Conservation (phyloP, 805 yeast species). For the Metahyphopichia silvanorum region DNA sequence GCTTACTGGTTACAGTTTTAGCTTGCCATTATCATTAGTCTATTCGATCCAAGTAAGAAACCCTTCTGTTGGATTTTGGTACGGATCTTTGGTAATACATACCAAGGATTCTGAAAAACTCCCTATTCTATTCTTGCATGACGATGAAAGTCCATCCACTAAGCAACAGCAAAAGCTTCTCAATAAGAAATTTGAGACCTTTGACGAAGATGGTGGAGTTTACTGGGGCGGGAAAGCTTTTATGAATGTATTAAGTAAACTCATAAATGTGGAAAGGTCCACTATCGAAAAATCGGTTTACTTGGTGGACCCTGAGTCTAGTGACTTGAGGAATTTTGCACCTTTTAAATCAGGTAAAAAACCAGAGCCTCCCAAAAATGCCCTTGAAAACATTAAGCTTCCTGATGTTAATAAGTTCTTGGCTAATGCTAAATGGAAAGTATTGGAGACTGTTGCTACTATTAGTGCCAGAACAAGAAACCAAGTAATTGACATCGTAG, state of each 20-base stretch:
- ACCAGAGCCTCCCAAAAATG: slow-evolving; percentile 2
- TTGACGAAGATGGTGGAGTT: slow-evolving; percentile 49
- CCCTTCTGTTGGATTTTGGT: slow-evolving; percentile 88
- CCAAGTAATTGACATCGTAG: slow-evolving; percentile 62
- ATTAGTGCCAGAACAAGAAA: slow-evolving; percentile 51
- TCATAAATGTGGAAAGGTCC: slow-evolving; percentile 64
- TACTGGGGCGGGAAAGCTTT: slow-evolving; percentile 95
- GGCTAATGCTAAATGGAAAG: slow-evolving; percentile 77
- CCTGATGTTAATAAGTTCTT: slow-evolving; percentile 48
- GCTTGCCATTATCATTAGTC: slow-evolving; percentile 53
- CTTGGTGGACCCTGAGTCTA: slow-evolving; percentile 74
- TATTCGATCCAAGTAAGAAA: slow-evolving; percentile 81
- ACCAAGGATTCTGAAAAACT: slow-evolving; percentile 63
- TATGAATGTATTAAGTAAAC: slow-evolving; percentile 48
- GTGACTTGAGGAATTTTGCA: slow-evolving; percentile 58
- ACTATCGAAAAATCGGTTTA: slow-evolving; percentile 69
- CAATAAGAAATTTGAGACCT: slow-evolving; percentile 71
- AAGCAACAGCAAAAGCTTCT: slow-evolving; percentile 55
- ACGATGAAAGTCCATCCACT: slow-evolving; percentile 79
- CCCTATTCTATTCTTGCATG: slow-evolving; percentile 91
- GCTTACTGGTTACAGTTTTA: slow-evolving; percentile 64
- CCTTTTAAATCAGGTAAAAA: slow-evolving; percentile 19
- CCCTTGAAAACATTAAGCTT: slow-evolving; percentile 17
- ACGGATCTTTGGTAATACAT: slow-evolving; percentile 79
- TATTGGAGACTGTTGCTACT: slow-evolving; percentile 80